Evolutionary conservation across 2,329 filamentous ascomycete species (phyloP).

Genomic region (Colletotrichum sansevieriae): DNA sequence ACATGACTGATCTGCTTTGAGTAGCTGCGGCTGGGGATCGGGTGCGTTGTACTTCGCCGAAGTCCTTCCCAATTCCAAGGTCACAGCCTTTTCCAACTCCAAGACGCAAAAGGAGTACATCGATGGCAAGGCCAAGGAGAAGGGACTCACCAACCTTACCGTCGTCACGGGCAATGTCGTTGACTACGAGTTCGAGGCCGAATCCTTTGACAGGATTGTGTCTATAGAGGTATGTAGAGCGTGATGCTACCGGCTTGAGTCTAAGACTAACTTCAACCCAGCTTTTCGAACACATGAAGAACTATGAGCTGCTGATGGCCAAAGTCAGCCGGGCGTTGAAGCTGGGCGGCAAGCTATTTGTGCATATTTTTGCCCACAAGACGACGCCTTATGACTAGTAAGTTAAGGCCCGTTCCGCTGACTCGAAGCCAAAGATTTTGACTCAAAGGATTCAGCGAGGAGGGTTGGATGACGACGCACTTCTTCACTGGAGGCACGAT

Average conservation of each 20-base stretch:
- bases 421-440: not conserved
- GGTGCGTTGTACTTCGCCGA: slow-evolving; percentile 75
- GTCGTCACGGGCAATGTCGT: slow-evolving; percentile 77
- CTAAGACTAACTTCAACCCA: slow-evolving; percentile 48
- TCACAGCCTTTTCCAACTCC: slow-evolving; percentile 79
- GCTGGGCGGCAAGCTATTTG: slow-evolving; percentile 75
- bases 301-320: slow-evolving; percentile 75
- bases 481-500: slow-evolving; percentile 83
- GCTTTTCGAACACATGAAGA: slow-evolving; percentile 84
- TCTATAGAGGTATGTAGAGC: slow-evolving; percentile 65
- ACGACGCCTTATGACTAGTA: slow-evolving; percentile 75
- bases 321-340: slow-evolving; percentile 72
- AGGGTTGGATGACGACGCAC: slow-evolving; percentile 80
- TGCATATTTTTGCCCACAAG: slow-evolving; percentile 76
- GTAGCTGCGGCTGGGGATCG: slow-evolving; percentile 77
- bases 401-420: not conserved
- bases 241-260: not conserved
- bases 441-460: slow-evolving; percentile 55
- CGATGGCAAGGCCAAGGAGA: slow-evolving; percentile 67
- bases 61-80: slow-evolving; percentile 69
- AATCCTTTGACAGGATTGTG: slow-evolving; percentile 73
- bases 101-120: slow-evolving; percentile 77
- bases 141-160: slow-evolving; percentile 70
- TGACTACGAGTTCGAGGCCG: slow-evolving; percentile 72
- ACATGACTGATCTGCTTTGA: not conserved